A percentile compares a stretch with the other conserved stretches of the same genome.
These are phyloP conservation scores for Mortierella sp. DNA, from an alignment of 371 early-diverging fungal genomes.

Conservation along the genomic window DNA sequence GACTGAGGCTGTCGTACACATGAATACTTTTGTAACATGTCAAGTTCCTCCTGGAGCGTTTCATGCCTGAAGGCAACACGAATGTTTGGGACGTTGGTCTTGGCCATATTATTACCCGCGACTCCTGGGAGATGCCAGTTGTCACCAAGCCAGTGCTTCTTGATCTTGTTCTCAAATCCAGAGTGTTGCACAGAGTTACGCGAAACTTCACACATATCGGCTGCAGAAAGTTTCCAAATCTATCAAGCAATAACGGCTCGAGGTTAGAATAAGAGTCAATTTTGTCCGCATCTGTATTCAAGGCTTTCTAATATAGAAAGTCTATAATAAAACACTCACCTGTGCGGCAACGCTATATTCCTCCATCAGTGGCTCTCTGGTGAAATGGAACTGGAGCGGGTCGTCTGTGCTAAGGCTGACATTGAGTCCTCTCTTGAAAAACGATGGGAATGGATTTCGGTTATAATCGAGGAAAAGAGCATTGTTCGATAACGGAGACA, in stretches of 20 bases:
- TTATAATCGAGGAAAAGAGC: conserved; percentile 97
- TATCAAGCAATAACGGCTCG: conserved; percentile 33
- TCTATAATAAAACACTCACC: conserved; percentile 47
- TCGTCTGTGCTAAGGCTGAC: conserved; percentile 98
- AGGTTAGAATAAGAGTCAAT: not conserved
- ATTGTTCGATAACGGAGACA: conserved; percentile 99
- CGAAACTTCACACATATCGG: conserved; percentile 99
- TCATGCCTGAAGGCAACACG: conserved; percentile 90
- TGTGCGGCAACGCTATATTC: conserved; percentile 99
- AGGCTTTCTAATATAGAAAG: not conserved
- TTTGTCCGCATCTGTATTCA: not conserved
- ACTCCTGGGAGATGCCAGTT: conserved; percentile 83
- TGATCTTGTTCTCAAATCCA: conserved; percentile 93
- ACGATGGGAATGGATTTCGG: conserved; percentile 95
- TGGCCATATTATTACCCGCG: conserved; percentile 91
- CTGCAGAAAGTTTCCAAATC: conserved; percentile 96
- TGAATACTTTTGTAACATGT: conserved; percentile 63
- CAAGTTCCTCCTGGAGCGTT: conserved; percentile 88
- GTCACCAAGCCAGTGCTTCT: conserved; percentile 95
- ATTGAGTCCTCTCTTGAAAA: conserved; percentile 97
- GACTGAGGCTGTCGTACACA: not conserved
- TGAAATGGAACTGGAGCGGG: conserved; percentile 99
- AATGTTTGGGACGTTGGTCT: conserved; percentile 97
- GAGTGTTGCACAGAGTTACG: conserved; percentile 95
- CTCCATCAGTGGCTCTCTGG: conserved; percentile 98